Percentiles rank a stretch among this genome's conserved stretches.
Conservation (phyloP, 108 stramenopile genomes). For the Cyclotella distinguenda region DNA sequence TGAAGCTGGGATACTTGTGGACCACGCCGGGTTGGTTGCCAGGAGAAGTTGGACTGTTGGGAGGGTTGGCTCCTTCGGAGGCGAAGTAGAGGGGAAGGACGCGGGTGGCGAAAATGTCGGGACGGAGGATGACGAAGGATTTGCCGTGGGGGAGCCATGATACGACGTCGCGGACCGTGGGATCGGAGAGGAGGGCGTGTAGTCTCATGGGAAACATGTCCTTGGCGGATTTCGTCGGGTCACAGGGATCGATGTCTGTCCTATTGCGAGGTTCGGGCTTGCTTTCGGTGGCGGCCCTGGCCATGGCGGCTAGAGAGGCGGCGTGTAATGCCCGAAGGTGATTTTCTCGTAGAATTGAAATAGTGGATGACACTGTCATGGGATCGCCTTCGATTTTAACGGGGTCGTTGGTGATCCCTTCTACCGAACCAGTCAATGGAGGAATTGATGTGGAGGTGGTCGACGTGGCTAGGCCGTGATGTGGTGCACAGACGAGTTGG, state of each 20-base stretch:
- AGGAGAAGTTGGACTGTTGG: neutral
- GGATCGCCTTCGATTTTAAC: constrained; percentile 24
- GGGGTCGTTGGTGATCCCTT: neutral
- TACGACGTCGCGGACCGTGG: constrained; percentile 56
- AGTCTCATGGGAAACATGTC: constrained; percentile 79
- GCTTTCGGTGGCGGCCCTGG: constrained; percentile 1
- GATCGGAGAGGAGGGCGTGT: constrained; percentile 62
- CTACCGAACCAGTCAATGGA: too few species aligned
- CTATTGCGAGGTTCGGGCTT: too few species aligned
- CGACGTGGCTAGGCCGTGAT: too few species aligned
- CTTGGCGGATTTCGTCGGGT: constrained; percentile 2
- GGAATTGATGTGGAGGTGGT: too few species aligned
- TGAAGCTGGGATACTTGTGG: constrained; percentile 80
- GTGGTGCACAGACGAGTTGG: constrained; percentile 40
- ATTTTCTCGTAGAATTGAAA: constrained; percentile 23
- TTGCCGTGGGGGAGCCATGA: constrained; percentile 81
- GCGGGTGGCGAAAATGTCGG: constrained; percentile 68
- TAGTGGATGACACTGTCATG: constrained; percentile 2
- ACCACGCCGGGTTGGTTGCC: constrained; percentile 7
- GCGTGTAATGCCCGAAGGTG: constrained; percentile 20
- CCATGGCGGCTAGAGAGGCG: neutral
- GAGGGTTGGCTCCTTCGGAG: constrained; percentile 46
- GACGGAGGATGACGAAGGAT: constrained; percentile 76
- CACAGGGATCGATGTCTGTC: constrained; percentile 21
- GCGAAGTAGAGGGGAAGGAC: constrained; percentile 76